Percentiles rank a stretch among this genome's conserved stretches.
phyloP scores from a whole-genome alignment of 2,329 filamentous ascomycete genomes.

The Pseudogymnoascus sp. region DNA sequence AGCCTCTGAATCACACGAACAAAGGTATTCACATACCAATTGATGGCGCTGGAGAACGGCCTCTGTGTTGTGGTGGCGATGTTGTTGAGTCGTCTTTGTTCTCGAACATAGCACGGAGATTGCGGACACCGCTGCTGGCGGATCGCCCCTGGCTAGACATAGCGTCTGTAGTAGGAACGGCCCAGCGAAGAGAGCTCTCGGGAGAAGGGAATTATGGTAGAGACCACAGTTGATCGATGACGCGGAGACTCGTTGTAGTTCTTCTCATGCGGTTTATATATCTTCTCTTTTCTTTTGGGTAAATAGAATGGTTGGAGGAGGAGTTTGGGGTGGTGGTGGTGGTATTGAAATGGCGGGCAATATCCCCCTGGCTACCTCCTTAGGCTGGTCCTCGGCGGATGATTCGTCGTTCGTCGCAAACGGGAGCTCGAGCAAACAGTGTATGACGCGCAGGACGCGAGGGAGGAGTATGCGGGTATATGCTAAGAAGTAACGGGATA shows the following conservation, averaged over 20 bases:
- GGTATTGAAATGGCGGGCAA: not conserved
- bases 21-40: not conserved
- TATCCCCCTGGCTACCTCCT: not conserved
- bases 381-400: not conserved
- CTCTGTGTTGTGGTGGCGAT: conserved; percentile 42
- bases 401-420: not conserved
- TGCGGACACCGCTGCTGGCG: conserved; percentile 41
- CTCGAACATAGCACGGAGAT: conserved; percentile 74
- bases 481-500: not conserved
- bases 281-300: not conserved
- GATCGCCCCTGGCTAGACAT: conserved; percentile 12
- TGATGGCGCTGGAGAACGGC: conserved; percentile 50
- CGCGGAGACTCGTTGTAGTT: not conserved
- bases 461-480: not conserved
- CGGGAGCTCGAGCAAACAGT: not conserved
- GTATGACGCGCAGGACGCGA: not conserved
- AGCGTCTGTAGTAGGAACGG: not conserved
- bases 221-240: conserved; percentile 2
- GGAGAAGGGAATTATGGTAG: not conserved
- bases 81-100: conserved; percentile 57
- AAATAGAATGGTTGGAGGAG: not conserved
- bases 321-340: not conserved
- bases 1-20: not conserved
- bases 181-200: not conserved
- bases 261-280: conserved; percentile 1